Evolutionary conservation across 768 basidiomycete genomes (phyloP), one percentile per base, ranked within the genome.

Genomic region (Dacryopinax primogenitus): DNA sequence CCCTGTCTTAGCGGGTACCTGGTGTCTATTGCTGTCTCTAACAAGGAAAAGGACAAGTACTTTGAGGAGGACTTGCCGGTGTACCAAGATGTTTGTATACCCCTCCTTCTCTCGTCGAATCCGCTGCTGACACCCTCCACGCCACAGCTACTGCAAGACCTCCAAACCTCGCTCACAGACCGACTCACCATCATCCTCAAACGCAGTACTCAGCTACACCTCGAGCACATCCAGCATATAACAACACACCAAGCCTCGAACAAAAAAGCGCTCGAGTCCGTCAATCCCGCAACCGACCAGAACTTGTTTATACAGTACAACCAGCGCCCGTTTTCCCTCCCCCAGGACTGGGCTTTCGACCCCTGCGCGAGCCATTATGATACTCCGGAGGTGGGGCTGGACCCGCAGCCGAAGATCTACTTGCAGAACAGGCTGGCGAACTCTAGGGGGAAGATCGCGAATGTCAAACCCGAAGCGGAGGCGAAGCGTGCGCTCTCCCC

Each of bases 331-430:
- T 92, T 91, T 72, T 77, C 75, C 33, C 74, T 80, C 12, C 88
- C 90, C 9, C 70, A 69, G 12, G 85, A 90, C 71, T 89, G 83
- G 85, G 73, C 67, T 44, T 92, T 91, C 70, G 89, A 92, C 71
- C 86, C 89, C 15, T 88, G 86, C 67, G 67, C 80, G 6, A 81
- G 76, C 63, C 84, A 87, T 68, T 92, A 92, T 72, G 90, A 92
- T 71, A 87, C 83, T 51, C 78, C 76, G 39, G 82, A 79, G 4
- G 81, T 90, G 74, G 85, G 77, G 70, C 73, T 85, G 13, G 90
- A 91, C 35, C 76, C 82, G 23, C 82, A 81, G 7, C 85, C 90
- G 0, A 91, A 88, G 73, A 79, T 89, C 1, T 83, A 88, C 71
- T 77, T 92, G 23, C 90, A 92, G 76, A 92, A 92, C 72, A 87